Percentiles rank a stretch among this genome's conserved stretches.
These are phyloP conservation scores for Darksidea phi DNA, from an alignment of 495 filamentous ascomycete genomes.

Conservation along the genomic window DNA sequence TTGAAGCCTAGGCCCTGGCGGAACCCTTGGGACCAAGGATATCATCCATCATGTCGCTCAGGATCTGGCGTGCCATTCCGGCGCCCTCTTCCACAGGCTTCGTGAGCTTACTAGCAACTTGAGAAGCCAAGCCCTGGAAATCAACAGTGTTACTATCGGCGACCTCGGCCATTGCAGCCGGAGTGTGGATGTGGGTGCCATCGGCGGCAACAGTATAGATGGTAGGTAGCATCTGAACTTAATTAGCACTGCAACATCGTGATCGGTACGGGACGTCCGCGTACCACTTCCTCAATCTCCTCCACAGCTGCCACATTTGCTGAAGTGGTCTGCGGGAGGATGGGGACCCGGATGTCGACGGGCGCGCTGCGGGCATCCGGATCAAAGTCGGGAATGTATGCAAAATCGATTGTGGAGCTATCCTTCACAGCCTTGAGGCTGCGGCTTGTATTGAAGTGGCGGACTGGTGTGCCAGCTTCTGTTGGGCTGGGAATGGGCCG, in stretches of 20 bases:
- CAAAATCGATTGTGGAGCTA: slow-evolving; percentile 63
- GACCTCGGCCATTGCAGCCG: slow-evolving; percentile 56
- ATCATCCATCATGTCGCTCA: slow-evolving; percentile 60
- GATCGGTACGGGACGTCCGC: background rate
- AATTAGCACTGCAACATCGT: slow-evolving; percentile 3
- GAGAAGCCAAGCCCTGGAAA: slow-evolving; percentile 57
- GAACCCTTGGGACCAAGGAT: slow-evolving; percentile 48
- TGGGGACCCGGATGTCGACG: slow-evolving; percentile 48
- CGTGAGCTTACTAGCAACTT: slow-evolving; percentile 45
- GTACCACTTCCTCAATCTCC: slow-evolving; percentile 20
- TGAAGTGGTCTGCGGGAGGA: slow-evolving; percentile 49
- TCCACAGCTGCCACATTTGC: slow-evolving; percentile 18
- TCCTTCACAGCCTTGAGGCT: slow-evolving; percentile 56
- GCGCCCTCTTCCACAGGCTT: slow-evolving; percentile 41
- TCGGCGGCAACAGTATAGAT: slow-evolving; percentile 57
- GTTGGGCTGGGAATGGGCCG: slow-evolving; percentile 26
- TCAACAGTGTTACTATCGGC: slow-evolving; percentile 59
- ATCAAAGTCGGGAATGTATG: slow-evolving; percentile 57
- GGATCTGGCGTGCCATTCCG: slow-evolving; percentile 52
- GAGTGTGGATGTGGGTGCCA: slow-evolving; percentile 54
- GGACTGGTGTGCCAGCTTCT: slow-evolving; percentile 41
- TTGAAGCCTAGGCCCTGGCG: slow-evolving; percentile 1
- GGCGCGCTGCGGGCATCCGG: slow-evolving; percentile 43
- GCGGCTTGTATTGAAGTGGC: slow-evolving; percentile 61
- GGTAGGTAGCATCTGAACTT: slow-evolving; percentile 51